Conservation (phyloP, 495 filamentous ascomycete species). For the Penicillium angulare region DNA sequence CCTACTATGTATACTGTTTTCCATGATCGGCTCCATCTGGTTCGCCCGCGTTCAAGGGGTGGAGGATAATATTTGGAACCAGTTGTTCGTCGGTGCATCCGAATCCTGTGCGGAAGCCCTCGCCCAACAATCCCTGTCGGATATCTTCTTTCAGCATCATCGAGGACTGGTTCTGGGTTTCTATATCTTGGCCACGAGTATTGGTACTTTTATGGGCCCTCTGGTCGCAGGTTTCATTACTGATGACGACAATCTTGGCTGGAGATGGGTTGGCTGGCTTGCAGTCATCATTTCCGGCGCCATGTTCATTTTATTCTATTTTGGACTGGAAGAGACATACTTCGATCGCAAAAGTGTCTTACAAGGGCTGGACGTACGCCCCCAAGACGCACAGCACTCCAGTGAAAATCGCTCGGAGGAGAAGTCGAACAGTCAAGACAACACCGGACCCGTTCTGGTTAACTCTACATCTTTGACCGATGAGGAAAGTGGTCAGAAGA, state of each 20-base stretch:
- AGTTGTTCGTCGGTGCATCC: conserved; percentile 28
- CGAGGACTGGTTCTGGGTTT: conserved; percentile 24
- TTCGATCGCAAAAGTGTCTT: conserved; percentile 23
- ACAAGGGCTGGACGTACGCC: conserved; percentile 2
- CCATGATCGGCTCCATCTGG: conserved; percentile 25
- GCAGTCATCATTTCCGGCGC: conserved; percentile 27
- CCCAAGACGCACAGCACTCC: neutral
- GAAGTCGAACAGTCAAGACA: conserved; percentile 1
- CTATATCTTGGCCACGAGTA: conserved; percentile 28
- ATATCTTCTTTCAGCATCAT: conserved; percentile 28
- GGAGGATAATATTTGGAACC: conserved; percentile 26
- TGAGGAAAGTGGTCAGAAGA: conserved; percentile 12
- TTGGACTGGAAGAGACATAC: conserved; percentile 25
- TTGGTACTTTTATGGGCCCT: conserved; percentile 33
- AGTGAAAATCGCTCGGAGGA: neutral
- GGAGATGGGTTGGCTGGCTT: conserved; percentile 34
- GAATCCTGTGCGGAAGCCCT: conserved; percentile 29
- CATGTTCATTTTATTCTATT: conserved; percentile 21
- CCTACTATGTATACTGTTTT: conserved; percentile 21
- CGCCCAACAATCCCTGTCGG: conserved; percentile 26
- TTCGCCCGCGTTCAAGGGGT: conserved; percentile 13
- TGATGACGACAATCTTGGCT: conserved; percentile 17
- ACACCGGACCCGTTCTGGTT: neutral
- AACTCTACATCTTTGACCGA: neutral
- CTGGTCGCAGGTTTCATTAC: conserved; percentile 28